Evolutionary conservation across 306 rosid species (phyloP).

Genomic region (Erythrophleum fordii): DNA sequence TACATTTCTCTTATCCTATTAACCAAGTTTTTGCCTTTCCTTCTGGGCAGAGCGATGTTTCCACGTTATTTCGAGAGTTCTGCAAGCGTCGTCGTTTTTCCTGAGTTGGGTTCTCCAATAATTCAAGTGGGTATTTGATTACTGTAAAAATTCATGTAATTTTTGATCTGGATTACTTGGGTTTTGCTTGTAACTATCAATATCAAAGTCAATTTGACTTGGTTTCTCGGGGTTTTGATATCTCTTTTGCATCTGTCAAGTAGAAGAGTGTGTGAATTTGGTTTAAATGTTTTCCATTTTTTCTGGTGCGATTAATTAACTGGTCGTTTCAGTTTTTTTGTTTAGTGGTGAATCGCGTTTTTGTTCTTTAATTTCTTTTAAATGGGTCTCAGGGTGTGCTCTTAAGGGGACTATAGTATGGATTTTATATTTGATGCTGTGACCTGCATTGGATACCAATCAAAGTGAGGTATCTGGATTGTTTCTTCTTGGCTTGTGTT

Average conservation of each 20-base stretch:
- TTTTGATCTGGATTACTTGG: background rate
- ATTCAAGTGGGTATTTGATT: slow-evolving; percentile 35
- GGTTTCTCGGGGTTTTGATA: slow-evolving; percentile 33
- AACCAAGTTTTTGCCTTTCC: background rate
- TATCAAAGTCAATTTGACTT: slow-evolving; percentile 3
- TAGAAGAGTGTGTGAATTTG: slow-evolving; percentile 19
- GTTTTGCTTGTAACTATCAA: background rate
- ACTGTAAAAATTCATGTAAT: background rate
- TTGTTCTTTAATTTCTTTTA: background rate
- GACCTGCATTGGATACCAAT: slow-evolving; percentile 30
- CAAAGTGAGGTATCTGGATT: slow-evolving; percentile 39
- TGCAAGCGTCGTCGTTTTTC: slow-evolving; percentile 12
- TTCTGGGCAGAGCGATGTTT: slow-evolving; percentile 10
- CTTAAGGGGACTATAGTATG: slow-evolving; percentile 37
- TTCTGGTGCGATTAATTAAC: slow-evolving; percentile 7
- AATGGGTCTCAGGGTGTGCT: slow-evolving; percentile 41
- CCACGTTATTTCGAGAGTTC: background rate
- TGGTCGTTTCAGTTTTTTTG: slow-evolving; percentile 37
- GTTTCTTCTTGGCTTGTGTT: slow-evolving; percentile 21
- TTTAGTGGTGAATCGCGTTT: background rate
- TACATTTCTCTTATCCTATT: background rate
- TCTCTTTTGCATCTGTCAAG: background rate
- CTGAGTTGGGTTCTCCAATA: slow-evolving; percentile 20
- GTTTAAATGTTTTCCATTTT: background rate
- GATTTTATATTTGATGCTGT: slow-evolving; percentile 6